Evolutionary conservation across 495 filamentous ascomycete genomes (phyloP), one percentile per base, ranked within the genome.

Genomic region (Neurospora sp.): DNA sequence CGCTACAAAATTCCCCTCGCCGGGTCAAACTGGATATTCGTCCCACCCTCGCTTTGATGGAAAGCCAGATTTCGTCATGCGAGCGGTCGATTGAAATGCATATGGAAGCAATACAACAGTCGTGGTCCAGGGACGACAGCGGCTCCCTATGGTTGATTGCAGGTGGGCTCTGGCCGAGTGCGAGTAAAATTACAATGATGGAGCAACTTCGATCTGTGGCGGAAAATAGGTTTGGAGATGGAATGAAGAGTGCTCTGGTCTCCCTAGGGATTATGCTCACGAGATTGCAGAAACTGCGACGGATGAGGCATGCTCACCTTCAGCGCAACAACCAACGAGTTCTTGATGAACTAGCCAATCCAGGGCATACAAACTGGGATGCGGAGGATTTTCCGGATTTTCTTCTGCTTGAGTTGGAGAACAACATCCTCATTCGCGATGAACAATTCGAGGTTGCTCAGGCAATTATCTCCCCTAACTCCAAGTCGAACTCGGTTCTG

Each of bases 351-450:
- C 84, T 87, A 70, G 42, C 76, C 8, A 86, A 88, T 77, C 12
- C 39, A 0, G 87, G 87, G 4, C 88, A 90, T 75, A 41, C 71
- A 6, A 88, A 88, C 71, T 90, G 88, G 89, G 42, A 79, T 0
- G 84, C 87, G 0, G 37, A 77, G 0, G 66, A 86, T 11, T 46
- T 70, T 6, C 81, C 86, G 0, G 89, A 90, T 70, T 90, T 87
- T 86, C 74, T 90, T 0, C 79, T 90, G 12, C 77, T 90, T 1
- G 89, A 90, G 72, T 85, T 90, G 42, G 89, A 90, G 16, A 74
- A 78, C 8, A 82, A 90, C 72, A 75, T 90, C 2, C 76, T 89
- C 3, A 86, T 90, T 46, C 81, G 88, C 0, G 71, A 74, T 0
- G 84, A 83, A 6, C 88, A 90, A 72, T 81, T 87, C 1, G 81